phyloP scores from a whole-genome alignment of 176 grass and related monocot species.

The Ampelocalamus luodianensis region DNA sequence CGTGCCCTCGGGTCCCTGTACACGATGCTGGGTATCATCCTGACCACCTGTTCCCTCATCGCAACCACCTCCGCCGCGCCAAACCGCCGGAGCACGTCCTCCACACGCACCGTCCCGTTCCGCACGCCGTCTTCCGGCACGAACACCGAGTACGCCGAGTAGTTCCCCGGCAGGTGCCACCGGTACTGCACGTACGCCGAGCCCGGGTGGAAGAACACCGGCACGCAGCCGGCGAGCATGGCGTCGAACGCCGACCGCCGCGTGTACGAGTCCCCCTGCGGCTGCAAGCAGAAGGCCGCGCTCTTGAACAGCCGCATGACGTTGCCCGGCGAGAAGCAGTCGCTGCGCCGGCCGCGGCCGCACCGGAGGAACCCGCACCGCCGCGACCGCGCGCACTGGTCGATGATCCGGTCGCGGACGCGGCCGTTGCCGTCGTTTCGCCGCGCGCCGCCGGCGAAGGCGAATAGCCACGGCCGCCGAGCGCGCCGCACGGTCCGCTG shows the following conservation, averaged over 20 bases:
- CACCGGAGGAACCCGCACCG: constrained; percentile 60
- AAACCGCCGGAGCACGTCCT: constrained; percentile 62
- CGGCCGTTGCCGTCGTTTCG: not conserved
- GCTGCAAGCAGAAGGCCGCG: constrained; percentile 66
- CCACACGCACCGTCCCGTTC: constrained; percentile 54
- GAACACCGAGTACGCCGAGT: constrained; percentile 65
- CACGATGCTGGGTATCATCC: constrained; percentile 61
- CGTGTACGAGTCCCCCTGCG: constrained; percentile 68
- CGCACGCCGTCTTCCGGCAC: constrained; percentile 61
- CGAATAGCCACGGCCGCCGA: constrained; percentile 62
- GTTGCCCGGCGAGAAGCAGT: constrained; percentile 49
- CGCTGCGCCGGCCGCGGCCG: constrained; percentile 30
- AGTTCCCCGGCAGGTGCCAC: constrained; percentile 62
- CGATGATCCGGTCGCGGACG: constrained; percentile 55
- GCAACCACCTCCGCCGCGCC: constrained; percentile 29
- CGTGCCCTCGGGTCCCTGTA: constrained; percentile 56
- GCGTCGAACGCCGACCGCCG: constrained; percentile 72
- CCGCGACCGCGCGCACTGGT: constrained; percentile 52
- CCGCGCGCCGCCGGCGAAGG: constrained; percentile 55
- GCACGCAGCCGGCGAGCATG: constrained; percentile 69
- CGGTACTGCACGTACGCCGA: constrained; percentile 60
- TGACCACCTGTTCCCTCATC: constrained; percentile 76
- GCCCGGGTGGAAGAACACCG: constrained; percentile 76
- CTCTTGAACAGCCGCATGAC: constrained; percentile 58
- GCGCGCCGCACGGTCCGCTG: constrained; percentile 47